Conservation (phyloP, 140 eudicot species). For the Flaveria floridana region DNA sequence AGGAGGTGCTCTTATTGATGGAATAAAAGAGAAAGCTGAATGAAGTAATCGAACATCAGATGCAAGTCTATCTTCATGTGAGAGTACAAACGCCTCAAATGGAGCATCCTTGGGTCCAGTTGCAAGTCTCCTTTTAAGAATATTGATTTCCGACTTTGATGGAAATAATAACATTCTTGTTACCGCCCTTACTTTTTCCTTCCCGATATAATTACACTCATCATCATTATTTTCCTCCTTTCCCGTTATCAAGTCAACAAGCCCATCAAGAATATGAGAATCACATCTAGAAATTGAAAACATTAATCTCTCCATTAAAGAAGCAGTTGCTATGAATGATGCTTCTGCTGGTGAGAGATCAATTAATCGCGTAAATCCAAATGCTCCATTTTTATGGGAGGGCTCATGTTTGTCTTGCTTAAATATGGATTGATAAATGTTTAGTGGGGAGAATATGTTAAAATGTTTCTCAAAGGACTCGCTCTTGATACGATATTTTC, state of each 20-base stretch:
- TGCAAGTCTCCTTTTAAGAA: slow-evolving; percentile 53
- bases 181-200: slow-evolving; percentile 74
- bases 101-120: slow-evolving; percentile 75
- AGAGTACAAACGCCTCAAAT: slow-evolving; percentile 68
- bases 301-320: slow-evolving; percentile 77
- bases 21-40: slow-evolving; percentile 81
- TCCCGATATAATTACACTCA: slow-evolving; percentile 43
- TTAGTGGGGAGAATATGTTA: slow-evolving; percentile 69
- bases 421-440: slow-evolving; percentile 56
- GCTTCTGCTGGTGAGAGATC: slow-evolving; percentile 83
- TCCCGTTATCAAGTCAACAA: slow-evolving; percentile 56
- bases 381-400: slow-evolving; percentile 47
- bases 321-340: slow-evolving; percentile 60
- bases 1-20: slow-evolving; percentile 89
- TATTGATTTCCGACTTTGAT: slow-evolving; percentile 46
- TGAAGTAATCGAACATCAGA: slow-evolving; percentile 72
- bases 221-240: slow-evolving; percentile 44
- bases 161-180: slow-evolving; percentile 81
- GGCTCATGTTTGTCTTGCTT: slow-evolving; percentile 33
- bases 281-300: slow-evolving; percentile 57
- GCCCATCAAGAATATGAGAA: slow-evolving; percentile 42
- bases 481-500: slow-evolving; percentile 40
- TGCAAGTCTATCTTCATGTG: slow-evolving; percentile 73
- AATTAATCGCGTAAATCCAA: slow-evolving; percentile 74
- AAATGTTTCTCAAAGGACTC: slow-evolving; percentile 55